Base-by-base conservation (phyloP, 768 basidiomycete species). In the Tulasnella sp. region DNA sequence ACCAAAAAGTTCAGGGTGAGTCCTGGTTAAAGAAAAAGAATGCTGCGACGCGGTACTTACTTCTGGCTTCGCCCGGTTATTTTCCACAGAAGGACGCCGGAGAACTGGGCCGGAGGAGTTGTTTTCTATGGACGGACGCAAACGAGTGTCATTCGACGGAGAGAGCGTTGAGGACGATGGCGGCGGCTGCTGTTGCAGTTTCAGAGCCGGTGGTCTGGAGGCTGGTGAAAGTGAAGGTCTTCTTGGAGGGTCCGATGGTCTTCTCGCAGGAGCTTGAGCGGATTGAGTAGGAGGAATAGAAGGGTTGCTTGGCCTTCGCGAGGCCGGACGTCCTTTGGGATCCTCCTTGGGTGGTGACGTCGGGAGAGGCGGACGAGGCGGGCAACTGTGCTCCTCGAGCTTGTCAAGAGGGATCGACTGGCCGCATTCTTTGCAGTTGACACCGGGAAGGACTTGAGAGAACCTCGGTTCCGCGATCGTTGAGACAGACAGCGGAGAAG, bases 371-470 rank as follows among this genome's bases (percentile, higher is more conserved):
- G 66, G 69, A 26, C 34, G 40, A 22, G 73, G 79, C 6, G 83
- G 75, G 79, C 94, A 97, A 78, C 87, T 82, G 78, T 96, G 94
- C 74, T 92, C 90, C 41, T 88, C 88, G 40, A 96, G 87, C 62
- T 88, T 84, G 63, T 84, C 81, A 40, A 96, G 83, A 37, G 90
- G 87, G 42, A 97, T 90, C 1, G 85, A 86, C 9, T 82, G 81
- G 76, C 82, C 81, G 78, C 94, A 97, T 36, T 82, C 89, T 2
- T 92, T 92, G 79, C 94, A 97, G 79, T 90, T 95, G 74, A 95
- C 89, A 2, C 88, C 83, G 5, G 94, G 92, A 11, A 96, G 83
- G 65, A 89, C 79, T 79, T 92, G 87, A 29, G 92, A 92, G n/a
- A 86, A 83, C n/a, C 86, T 81, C 63, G 79, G 76, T 59, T 78